These are phyloP conservation scores for Populus trichocarpa DNA, from an alignment of 441 rosid genomes.

Conservation along the genomic window DNA sequence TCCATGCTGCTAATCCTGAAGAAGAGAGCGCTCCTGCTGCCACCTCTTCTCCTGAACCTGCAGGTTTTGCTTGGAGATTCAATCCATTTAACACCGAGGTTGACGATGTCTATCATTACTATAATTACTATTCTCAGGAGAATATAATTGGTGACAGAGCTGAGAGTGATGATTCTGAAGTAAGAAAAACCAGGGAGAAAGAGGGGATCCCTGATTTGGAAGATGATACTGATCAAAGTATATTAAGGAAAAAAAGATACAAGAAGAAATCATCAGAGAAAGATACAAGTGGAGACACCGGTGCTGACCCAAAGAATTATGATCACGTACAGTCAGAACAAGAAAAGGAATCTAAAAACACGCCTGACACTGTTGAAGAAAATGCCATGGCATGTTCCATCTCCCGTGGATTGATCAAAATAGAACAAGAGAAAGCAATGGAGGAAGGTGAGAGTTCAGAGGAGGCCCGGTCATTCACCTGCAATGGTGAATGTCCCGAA, in stretches of 20 bases:
- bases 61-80: not conserved
- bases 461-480: not conserved
- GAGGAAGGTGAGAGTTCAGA: not conserved
- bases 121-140: not conserved
- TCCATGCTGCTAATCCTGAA: not conserved
- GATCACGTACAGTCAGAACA: not conserved
- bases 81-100: not conserved
- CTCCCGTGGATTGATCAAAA: not conserved
- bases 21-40: slow-evolving; percentile 1
- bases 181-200: slow-evolving; percentile 26
- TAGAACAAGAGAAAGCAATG: not conserved
- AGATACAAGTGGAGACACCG: not conserved
- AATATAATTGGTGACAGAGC: not conserved
- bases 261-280: not conserved
- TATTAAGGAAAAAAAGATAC: slow-evolving; percentile 2
- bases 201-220: slow-evolving; percentile 44
- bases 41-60: slow-evolving; percentile 3
- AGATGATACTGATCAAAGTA: slow-evolving; percentile 18
- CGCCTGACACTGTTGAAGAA: not conserved
- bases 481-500: not conserved
- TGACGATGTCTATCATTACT: not conserved
- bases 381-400: not conserved
- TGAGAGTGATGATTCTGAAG: slow-evolving; percentile 1
- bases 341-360: slow-evolving; percentile 5
- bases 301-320: not conserved